Base-by-base conservation (phyloP, 1,284 basidiomycete species). In the Exsudoporus floridanus region DNA sequence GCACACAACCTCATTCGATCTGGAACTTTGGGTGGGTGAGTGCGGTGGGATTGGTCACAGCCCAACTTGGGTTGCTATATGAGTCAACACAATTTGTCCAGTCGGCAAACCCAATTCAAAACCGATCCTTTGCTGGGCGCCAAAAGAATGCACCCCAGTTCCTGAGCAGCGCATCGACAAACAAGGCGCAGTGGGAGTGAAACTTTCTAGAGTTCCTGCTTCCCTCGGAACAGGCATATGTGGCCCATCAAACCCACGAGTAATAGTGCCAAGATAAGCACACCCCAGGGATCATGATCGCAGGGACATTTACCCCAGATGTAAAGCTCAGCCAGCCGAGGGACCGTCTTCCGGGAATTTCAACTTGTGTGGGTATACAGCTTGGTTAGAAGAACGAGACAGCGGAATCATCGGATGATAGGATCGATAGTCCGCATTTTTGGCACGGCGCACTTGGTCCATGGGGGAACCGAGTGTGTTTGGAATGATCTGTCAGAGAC, bases 71-170 rank as follows among this genome's bases (percentile, higher is more conserved):
- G 13, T 60, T n/a, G 18, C 50, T 46, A 42, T 47, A 42, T 48
- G 14, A 28, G 28, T 36, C 40, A 59, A 41, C 41, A n/a, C 36
- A 35, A 39, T 35, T 41, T 40, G 41, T 8, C 35, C n/a, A 40
- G 2, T 41, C 14, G 43, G 49, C 30, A 39, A 52, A 51, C 38
- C 45, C 27, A 46, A 46, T 44, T 35, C 48, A 49, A 49, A 31
- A 18, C 43, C 21, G 50, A 33, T 39, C 44, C 30, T 33, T 48
- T 46, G 31, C 53, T 27, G 31, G 37, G 54, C 62, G 58, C 41
- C 39, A 45, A 43, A n/a, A 38, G 48, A 59, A 58, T 36, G 54
- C 34, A 66, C 64, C 68, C 64, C 53, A 56, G 66, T 69, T 70
- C 61, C 66, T 63, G 65, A 66, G 36, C 42, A 53, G 46, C 53